Percentiles rank a stretch among this genome's conserved stretches.
Evolutionary conservation across 164 flowering plant species (phyloP).

Genomic region (Platanus orientalis): DNA sequence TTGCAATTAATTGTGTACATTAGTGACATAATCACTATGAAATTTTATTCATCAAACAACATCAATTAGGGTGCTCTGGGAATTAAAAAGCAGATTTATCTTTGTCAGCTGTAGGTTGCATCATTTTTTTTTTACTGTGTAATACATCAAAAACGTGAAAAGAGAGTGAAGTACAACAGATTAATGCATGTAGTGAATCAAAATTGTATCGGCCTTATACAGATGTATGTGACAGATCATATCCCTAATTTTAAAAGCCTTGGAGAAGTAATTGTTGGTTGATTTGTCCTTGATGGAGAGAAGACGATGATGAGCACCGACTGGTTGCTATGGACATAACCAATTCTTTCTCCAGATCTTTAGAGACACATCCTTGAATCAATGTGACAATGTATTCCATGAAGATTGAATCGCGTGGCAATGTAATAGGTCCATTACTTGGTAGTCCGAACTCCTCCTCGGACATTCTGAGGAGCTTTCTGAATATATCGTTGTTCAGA

Average conservation of each 20-base stretch:
- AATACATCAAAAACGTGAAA: too few species aligned
- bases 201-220: too few species aligned
- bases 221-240: too few species aligned
- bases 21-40: too few species aligned
- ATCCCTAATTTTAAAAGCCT: not conserved
- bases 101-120: too few species aligned
- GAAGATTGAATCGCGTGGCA: constrained; percentile 20
- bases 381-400: constrained; percentile 16
- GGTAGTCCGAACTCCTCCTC: constrained; percentile 29
- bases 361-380: constrained; percentile 7
- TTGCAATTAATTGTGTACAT: too few species aligned
- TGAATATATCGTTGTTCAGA: constrained; percentile 14
- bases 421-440: constrained; percentile 15
- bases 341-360: constrained; percentile 16
- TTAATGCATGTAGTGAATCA: not conserved
- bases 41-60: too few species aligned
- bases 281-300: not conserved
- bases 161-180: not conserved
- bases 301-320: constrained; percentile 8
- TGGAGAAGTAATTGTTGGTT: constrained; percentile 6
- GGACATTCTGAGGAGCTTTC: constrained; percentile 21
- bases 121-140: too few species aligned
- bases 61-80: too few species aligned
- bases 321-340: constrained; percentile 8
- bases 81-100: too few species aligned